A percentile compares a stretch with the other conserved stretches of the same genome.
Conservation (phyloP, 2,329 filamentous ascomycete genomes). For the Paecilomyces sp. region DNA sequence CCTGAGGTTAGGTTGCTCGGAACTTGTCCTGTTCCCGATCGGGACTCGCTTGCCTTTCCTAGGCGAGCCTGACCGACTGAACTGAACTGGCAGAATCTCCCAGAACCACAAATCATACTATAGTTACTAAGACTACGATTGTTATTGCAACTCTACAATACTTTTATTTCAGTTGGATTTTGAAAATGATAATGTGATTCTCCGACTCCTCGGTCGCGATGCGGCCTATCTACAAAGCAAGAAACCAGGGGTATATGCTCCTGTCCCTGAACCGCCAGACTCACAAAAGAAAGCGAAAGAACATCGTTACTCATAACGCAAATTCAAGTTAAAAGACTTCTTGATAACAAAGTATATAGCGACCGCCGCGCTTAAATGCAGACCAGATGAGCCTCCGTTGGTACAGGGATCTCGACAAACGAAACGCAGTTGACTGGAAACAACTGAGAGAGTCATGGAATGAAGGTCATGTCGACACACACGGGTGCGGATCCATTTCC, state of each 20-base stretch:
- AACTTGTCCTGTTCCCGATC: neutral
- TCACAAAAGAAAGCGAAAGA: neutral
- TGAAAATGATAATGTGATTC: no score
- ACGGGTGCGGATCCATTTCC: neutral
- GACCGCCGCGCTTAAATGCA: constrained; percentile 20
- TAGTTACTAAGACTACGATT: no score
- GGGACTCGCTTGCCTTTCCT: constrained; percentile 3
- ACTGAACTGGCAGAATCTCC: no score
- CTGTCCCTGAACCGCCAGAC: neutral
- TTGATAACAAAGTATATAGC: constrained; percentile 12
- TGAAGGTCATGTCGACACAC: neutral
- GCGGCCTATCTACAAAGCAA: constrained; percentile 1
- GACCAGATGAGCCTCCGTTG: constrained; percentile 13
- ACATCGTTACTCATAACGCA: neutral
- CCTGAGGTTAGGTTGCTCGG: neutral
- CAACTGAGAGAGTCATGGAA: neutral
- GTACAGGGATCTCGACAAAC: constrained; percentile 8
- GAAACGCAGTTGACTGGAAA: constrained; percentile 9
- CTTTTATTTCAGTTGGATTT: no score
- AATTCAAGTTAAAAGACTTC: constrained; percentile 8
- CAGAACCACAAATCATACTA: no score
- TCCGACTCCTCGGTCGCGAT: neutral
- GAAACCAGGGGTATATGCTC: constrained; percentile 3
- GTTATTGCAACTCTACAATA: no score
- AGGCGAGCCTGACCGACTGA: neutral